These are phyloP conservation scores for Phytophthora cryptogea DNA, from an alignment of 352 stramenopile species.

Conservation along the genomic window DNA sequence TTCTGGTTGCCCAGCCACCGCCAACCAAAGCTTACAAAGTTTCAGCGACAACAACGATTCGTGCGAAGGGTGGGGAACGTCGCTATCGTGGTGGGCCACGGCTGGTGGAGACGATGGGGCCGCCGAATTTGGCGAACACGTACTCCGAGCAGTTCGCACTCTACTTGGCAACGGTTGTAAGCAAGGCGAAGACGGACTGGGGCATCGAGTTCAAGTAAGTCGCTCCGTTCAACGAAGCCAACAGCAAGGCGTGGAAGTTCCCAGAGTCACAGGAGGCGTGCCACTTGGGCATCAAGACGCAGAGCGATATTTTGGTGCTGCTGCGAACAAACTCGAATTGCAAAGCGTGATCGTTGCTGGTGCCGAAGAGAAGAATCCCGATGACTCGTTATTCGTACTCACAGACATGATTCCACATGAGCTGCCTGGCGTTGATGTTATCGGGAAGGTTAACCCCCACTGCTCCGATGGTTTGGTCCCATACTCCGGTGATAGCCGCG, in stretches of 20 bases:
- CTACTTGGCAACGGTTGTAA: conserved; percentile 46
- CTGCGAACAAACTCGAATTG: conserved; percentile 30
- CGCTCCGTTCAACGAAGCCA: conserved; percentile 54
- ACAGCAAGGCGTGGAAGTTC: conserved; percentile 41
- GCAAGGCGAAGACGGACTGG: conserved; percentile 41
- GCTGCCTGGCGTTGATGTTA: conserved; percentile 15
- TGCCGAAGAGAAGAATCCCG: conserved; percentile 48
- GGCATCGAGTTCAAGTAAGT: conserved; percentile 49
- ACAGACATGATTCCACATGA: conserved; percentile 13
- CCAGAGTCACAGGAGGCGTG: conserved; percentile 47
- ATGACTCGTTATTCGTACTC: conserved; percentile 30
- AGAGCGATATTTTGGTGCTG: conserved; percentile 36
- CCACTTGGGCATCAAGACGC: conserved; percentile 41
- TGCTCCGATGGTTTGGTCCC: conserved; percentile 40
- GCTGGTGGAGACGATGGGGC: conserved; percentile 39
- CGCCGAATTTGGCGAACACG: conserved; percentile 37
- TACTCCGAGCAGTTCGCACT: conserved; percentile 42
- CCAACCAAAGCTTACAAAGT: conserved; percentile 3
- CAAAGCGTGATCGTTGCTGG: conserved; percentile 30
- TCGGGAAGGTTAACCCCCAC: conserved; percentile 52
- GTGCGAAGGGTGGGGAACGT: conserved; percentile 60
- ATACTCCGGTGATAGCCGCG: conserved; percentile 39
- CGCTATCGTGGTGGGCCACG: conserved; percentile 53
- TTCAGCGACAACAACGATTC: conserved; percentile 7
- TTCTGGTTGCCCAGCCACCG: neutral